Evolutionary conservation across 352 stramenopile species (phyloP).

Genomic region (Globisporangium camurandrum): DNA sequence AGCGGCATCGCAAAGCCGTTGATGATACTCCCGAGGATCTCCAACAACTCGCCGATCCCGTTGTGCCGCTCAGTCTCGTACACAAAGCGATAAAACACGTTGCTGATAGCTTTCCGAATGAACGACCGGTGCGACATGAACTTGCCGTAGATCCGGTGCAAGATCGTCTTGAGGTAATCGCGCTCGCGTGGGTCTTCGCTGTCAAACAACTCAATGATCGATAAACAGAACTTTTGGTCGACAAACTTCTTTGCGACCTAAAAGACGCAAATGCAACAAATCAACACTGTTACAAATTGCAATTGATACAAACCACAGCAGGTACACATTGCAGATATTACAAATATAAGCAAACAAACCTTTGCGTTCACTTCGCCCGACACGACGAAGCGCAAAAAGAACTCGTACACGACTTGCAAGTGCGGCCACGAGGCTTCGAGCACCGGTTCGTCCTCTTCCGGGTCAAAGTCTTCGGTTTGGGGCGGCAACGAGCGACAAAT

Average conservation of each 20-base stretch:
- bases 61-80: slow-evolving; percentile 96
- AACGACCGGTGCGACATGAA: slow-evolving; percentile 98
- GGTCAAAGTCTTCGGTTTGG: slow-evolving; percentile 97
- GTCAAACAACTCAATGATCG: slow-evolving; percentile 92
- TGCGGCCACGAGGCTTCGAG: slow-evolving; percentile 97
- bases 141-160: slow-evolving; percentile 99
- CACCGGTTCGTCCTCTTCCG: slow-evolving; percentile 97
- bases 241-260: slow-evolving; percentile 95
- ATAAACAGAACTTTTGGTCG: slow-evolving; percentile 95
- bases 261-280: not conserved
- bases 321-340: no score
- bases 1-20: slow-evolving; percentile 99
- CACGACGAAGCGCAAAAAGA: slow-evolving; percentile 98
- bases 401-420: slow-evolving; percentile 98
- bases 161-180: slow-evolving; percentile 99
- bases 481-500: slow-evolving; percentile 91
- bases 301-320: no score
- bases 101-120: slow-evolving; percentile 96
- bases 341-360: slow-evolving; percentile 7
- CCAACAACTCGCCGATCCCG: slow-evolving; percentile 96
- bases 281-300: no score
- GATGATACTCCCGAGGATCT: slow-evolving; percentile 98
- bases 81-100: slow-evolving; percentile 98
- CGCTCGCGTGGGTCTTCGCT: slow-evolving; percentile 96
- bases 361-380: slow-evolving; percentile 97